Percentiles rank a stretch among this genome's conserved stretches.
These are phyloP conservation scores for Angophora floribunda DNA, from an alignment of 345 rosid genomes.

Conservation along the genomic window DNA sequence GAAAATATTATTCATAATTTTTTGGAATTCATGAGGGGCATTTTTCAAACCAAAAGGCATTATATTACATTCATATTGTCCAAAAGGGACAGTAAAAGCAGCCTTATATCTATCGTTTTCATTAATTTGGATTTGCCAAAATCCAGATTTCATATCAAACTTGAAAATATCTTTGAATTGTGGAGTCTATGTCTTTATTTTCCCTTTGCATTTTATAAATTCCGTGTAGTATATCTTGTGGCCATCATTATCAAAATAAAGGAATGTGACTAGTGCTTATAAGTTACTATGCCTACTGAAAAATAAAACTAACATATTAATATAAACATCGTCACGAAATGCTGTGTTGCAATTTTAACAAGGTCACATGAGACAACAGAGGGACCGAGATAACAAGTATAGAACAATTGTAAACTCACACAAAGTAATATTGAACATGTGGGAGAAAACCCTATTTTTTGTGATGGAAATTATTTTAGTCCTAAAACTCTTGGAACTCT, in stretches of 20 bases:
- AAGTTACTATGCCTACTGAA: neutral
- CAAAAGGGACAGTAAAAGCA: too few species aligned
- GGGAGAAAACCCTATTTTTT: neutral
- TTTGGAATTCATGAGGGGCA: too few species aligned
- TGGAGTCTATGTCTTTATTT: neutral
- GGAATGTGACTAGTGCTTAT: neutral
- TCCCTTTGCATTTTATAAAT: neutral
- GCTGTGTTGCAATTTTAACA: neutral
- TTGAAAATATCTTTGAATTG: too few species aligned
- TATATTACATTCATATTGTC: too few species aligned
- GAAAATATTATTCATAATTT: too few species aligned
- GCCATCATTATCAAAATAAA: neutral
- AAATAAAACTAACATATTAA: neutral
- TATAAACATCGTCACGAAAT: neutral
- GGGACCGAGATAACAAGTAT: rapidly evolving
- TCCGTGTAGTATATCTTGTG: neutral
- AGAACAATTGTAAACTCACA: neutral
- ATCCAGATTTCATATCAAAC: too few species aligned
- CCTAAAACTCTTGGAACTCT: neutral
- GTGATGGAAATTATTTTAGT: neutral
- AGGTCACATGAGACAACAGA: neutral
- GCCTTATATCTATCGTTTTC: too few species aligned
- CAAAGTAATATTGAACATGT: neutral
- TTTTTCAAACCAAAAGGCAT: too few species aligned
- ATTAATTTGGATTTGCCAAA: too few species aligned